phyloP scores from a whole-genome alignment of 2,329 filamentous ascomycete genomes.

The Fusarium gaditjirri region DNA sequence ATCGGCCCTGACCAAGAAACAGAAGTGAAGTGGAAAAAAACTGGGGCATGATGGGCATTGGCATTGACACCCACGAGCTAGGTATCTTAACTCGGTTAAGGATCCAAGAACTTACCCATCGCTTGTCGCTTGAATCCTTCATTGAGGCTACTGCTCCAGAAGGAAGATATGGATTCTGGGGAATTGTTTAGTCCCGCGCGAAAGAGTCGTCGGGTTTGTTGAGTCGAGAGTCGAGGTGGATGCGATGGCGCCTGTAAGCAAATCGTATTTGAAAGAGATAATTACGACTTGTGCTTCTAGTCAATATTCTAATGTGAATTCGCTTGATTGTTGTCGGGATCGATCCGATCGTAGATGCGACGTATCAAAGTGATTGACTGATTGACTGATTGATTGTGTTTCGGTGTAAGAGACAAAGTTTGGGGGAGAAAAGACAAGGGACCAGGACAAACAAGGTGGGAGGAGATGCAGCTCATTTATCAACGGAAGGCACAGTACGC shows the following conservation, averaged over 20 bases:
- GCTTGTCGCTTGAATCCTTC: slow-evolving; percentile 54
- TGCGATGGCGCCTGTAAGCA: not conserved
- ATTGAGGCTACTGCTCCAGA: slow-evolving; percentile 22
- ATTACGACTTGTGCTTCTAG: not conserved
- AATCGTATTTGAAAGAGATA: not conserved
- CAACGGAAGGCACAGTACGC: slow-evolving; percentile 10
- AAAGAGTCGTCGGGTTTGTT: not conserved
- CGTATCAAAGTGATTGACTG: not conserved
- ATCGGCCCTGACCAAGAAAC: slow-evolving; percentile 13
- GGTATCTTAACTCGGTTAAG: slow-evolving; percentile 17
- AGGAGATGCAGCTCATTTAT: slow-evolving; percentile 32
- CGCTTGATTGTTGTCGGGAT: not conserved
- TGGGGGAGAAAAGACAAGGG: slow-evolving; percentile 1
- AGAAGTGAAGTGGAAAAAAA: slow-evolving; percentile 18
- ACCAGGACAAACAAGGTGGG: slow-evolving; percentile 6
- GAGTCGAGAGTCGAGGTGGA: not conserved
- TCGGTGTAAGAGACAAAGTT: slow-evolving; percentile 2
- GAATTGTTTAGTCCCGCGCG: not conserved
- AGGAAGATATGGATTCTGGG: not conserved
- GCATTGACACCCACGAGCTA: slow-evolving; percentile 17
- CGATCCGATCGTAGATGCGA: not conserved
- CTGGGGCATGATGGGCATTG: slow-evolving; percentile 10
- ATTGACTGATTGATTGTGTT: not conserved
- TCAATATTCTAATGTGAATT: not conserved
- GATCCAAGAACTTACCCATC: slow-evolving; percentile 56